Conservation (phyloP, 2,329 filamentous ascomycete genomes). For the Celoporthe dispersa region DNA sequence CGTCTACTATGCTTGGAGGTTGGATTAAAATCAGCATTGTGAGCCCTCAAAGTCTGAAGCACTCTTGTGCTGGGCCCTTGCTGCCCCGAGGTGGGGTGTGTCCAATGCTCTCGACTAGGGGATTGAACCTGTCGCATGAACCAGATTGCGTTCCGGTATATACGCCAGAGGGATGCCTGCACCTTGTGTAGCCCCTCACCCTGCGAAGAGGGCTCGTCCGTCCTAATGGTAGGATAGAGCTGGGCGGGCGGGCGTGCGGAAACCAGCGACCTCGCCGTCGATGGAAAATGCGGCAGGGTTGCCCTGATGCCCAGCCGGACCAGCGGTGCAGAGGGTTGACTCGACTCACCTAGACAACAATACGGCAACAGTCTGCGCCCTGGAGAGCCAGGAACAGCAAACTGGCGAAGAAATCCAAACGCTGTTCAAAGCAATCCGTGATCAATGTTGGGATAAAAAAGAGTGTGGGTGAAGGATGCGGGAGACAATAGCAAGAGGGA, state of each 20-base stretch:
- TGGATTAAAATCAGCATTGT: slow-evolving; percentile 29
- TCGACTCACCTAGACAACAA: slow-evolving; percentile 42
- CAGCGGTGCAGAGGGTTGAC: slow-evolving; percentile 10
- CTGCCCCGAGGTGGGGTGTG: slow-evolving; percentile 24
- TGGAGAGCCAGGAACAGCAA: slow-evolving; percentile 52
- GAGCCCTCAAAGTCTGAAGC: slow-evolving; percentile 18
- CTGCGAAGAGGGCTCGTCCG: background rate
- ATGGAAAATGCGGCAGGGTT: background rate
- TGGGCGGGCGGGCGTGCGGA: background rate
- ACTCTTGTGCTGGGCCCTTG: slow-evolving; percentile 21
- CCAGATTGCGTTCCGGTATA: slow-evolving; percentile 7
- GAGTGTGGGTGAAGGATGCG: slow-evolving; percentile 41
- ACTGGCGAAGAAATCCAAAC: slow-evolving; percentile 37
- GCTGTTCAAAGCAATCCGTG: slow-evolving; percentile 21
- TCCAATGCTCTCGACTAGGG: slow-evolving; percentile 10
- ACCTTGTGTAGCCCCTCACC: background rate
- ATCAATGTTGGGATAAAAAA: slow-evolving; percentile 36
- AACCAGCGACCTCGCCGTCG: background rate
- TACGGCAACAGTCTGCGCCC: slow-evolving; percentile 50
- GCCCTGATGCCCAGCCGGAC: slow-evolving; percentile 5
- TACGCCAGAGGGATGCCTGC: slow-evolving; percentile 1
- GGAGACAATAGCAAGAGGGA: slow-evolving; percentile 5
- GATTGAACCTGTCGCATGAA: slow-evolving; percentile 17
- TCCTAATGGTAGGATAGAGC: background rate
- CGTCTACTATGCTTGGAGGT: slow-evolving; percentile 43